A percentile compares a stretch with the other conserved stretches of the same genome.
These are phyloP conservation scores for Exophiala dermatitidis DNA, from an alignment of 2,329 filamentous ascomycete genomes.

Conservation along the genomic window DNA sequence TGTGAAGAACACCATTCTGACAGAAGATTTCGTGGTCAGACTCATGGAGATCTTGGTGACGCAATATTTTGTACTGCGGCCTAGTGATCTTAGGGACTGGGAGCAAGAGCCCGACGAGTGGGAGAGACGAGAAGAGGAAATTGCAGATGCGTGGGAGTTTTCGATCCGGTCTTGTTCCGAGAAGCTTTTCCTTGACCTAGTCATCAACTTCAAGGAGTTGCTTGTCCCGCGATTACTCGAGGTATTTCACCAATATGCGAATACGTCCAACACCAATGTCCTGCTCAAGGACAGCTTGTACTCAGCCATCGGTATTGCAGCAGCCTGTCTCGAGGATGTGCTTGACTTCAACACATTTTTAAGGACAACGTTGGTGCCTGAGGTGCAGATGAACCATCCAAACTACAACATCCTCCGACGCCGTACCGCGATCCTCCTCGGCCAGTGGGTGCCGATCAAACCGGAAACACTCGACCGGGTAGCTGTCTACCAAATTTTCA, in stretches of 20 bases:
- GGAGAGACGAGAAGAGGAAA: slow-evolving; percentile 82
- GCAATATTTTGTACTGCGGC: slow-evolving; percentile 79
- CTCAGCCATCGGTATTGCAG: slow-evolving; percentile 80
- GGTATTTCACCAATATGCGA: slow-evolving; percentile 74
- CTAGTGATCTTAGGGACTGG: slow-evolving; percentile 82
- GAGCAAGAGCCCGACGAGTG: slow-evolving; percentile 91
- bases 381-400: slow-evolving; percentile 62
- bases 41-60: slow-evolving; percentile 81
- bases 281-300: slow-evolving; percentile 91
- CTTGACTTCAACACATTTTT: slow-evolving; percentile 83
- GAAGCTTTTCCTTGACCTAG: slow-evolving; percentile 84
- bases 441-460: slow-evolving; percentile 80
- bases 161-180: slow-evolving; percentile 88
- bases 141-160: slow-evolving; percentile 83
- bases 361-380: slow-evolving; percentile 63
- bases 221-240: slow-evolving; percentile 70
- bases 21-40: slow-evolving; percentile 66
- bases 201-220: slow-evolving; percentile 79
- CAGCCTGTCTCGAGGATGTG: slow-evolving; percentile 62
- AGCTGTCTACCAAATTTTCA: slow-evolving; percentile 80
- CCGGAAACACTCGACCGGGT: slow-evolving; percentile 59
- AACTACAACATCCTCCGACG: slow-evolving; percentile 77
- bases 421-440: slow-evolving; percentile 79
- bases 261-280: slow-evolving; percentile 60
- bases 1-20: slow-evolving; percentile 68